A percentile compares a stretch with the other conserved stretches of the same genome.
Evolutionary conservation across 2,329 filamentous ascomycete genomes (phyloP).

Genomic region (Intubia oerlemansii): DNA sequence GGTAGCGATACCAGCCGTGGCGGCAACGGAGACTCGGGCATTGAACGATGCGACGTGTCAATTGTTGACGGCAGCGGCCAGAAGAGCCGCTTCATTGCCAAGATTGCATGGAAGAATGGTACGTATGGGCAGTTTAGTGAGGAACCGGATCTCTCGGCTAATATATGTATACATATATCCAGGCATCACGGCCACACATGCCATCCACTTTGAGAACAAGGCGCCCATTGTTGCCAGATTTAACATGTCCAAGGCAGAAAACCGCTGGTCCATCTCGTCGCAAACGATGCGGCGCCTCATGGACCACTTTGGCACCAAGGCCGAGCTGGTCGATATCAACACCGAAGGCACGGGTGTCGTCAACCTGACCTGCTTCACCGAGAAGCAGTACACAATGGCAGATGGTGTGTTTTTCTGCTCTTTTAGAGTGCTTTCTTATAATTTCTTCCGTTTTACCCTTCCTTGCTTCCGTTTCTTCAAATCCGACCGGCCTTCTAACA

Average conservation of each 20-base stretch:
- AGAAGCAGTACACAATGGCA: slow-evolving; percentile 47
- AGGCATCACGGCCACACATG: slow-evolving; percentile 59
- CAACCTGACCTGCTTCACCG: slow-evolving; percentile 64
- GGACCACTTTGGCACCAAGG: slow-evolving; percentile 62
- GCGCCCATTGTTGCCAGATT: slow-evolving; percentile 63
- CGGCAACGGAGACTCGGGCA: slow-evolving; percentile 43
- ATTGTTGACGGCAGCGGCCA: slow-evolving; percentile 50
- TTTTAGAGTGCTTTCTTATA: no score
- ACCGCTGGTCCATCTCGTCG: slow-evolving; percentile 53
- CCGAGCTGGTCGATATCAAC: slow-evolving; percentile 62
- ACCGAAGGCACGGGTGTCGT: slow-evolving; percentile 49
- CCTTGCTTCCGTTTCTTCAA: no score
- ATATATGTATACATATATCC: background rate
- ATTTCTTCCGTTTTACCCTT: background rate
- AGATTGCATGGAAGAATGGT: slow-evolving; percentile 55
- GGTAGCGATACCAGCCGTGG: slow-evolving; percentile 30
- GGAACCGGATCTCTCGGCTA: background rate
- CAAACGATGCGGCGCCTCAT: slow-evolving; percentile 52
- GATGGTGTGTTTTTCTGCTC: slow-evolving; percentile 32
- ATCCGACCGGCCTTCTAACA: slow-evolving; percentile 1
- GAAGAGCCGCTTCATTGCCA: slow-evolving; percentile 54
- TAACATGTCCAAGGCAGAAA: slow-evolving; percentile 39
- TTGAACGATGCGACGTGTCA: slow-evolving; percentile 54
- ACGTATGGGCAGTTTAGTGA: slow-evolving; percentile 4
- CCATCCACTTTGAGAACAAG: slow-evolving; percentile 51